Evolutionary conservation across 2,329 filamentous ascomycete species (phyloP).

Genomic region (Laburnicola sp.): DNA sequence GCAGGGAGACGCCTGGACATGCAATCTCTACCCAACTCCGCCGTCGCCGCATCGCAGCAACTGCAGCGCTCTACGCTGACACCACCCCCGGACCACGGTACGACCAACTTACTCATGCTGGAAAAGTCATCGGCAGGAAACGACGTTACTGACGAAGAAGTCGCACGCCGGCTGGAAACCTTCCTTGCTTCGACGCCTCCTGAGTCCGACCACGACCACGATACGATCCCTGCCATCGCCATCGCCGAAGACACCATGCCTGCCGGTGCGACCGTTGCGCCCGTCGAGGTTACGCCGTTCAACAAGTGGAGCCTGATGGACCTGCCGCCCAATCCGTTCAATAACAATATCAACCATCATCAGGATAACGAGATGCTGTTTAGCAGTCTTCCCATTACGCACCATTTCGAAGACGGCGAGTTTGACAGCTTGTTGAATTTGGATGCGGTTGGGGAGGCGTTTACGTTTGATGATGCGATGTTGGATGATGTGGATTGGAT

Average conservation of each 20-base stretch:
- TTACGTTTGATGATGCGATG: conserved; percentile 36
- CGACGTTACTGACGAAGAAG: conserved; percentile 51
- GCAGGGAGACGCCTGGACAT: conserved; percentile 49
- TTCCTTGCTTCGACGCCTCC: conserved; percentile 57
- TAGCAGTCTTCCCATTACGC: conserved; percentile 39
- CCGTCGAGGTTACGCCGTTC: conserved; percentile 12
- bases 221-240: conserved; percentile 31
- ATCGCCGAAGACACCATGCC: conserved; percentile 29
- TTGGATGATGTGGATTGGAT: conserved; percentile 32
- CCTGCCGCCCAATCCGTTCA: conserved; percentile 23
- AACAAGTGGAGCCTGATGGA: conserved; percentile 29
- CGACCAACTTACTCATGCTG: conserved; percentile 38
- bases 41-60: conserved; percentile 17
- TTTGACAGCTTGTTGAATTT: conserved; percentile 47
- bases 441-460: conserved; percentile 45
- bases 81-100: conserved; percentile 46
- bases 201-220: conserved; percentile 46
- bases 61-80: conserved; percentile 42
- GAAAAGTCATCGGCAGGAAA: conserved; percentile 34
- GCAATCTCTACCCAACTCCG: conserved; percentile 16
- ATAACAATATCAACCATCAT: conserved; percentile 34
- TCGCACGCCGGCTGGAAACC: conserved; percentile 52
- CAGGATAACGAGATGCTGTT: conserved; percentile 42
- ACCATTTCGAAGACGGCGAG: conserved; percentile 46
- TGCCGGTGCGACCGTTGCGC: conserved; percentile 14